These are phyloP conservation scores for Scedosporium aurantiacum DNA, from an alignment of 2,329 filamentous ascomycete species.

Conservation along the genomic window DNA sequence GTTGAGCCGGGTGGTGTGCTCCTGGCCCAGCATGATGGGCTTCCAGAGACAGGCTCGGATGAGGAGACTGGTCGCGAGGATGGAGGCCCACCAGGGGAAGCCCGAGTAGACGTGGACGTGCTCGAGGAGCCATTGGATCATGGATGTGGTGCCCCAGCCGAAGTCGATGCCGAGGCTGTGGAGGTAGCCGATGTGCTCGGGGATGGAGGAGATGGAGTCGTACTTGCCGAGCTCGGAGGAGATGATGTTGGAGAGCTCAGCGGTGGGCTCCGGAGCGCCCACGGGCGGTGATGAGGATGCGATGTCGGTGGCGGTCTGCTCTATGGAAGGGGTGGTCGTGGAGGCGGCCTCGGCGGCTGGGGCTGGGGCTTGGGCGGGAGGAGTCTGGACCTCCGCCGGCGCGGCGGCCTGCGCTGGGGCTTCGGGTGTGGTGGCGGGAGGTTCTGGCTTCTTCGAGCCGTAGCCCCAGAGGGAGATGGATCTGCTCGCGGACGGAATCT, in stretches of 20 bases:
- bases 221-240: conserved; percentile 13
- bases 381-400: conserved; percentile 4
- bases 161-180: conserved; percentile 76
- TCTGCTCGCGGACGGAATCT: conserved; percentile 8
- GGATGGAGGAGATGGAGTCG: conserved; percentile 38
- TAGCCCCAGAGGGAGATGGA: conserved; percentile 8
- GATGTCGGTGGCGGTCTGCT: conserved; percentile 10
- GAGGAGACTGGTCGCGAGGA: conserved; percentile 52
- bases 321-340: conserved; percentile 8
- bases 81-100: conserved; percentile 72
- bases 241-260: conserved; percentile 10
- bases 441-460: conserved; percentile 7
- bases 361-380: not conserved
- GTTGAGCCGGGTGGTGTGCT: conserved; percentile 51
- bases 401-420: not conserved
- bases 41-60: conserved; percentile 57
- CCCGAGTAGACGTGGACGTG: conserved; percentile 67
- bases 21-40: conserved; percentile 49
- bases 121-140: conserved; percentile 69
- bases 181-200: conserved; percentile 73
- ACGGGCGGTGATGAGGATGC: conserved; percentile 9
- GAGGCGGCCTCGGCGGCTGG: conserved; percentile 10
- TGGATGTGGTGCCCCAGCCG: conserved; percentile 65
- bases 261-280: conserved; percentile 13
- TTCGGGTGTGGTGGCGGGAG: not conserved